A percentile compares a stretch with the other conserved stretches of the same genome.
phyloP scores from a whole-genome alignment of 805 yeast genomes.

The Myxozyma neglecta region DNA sequence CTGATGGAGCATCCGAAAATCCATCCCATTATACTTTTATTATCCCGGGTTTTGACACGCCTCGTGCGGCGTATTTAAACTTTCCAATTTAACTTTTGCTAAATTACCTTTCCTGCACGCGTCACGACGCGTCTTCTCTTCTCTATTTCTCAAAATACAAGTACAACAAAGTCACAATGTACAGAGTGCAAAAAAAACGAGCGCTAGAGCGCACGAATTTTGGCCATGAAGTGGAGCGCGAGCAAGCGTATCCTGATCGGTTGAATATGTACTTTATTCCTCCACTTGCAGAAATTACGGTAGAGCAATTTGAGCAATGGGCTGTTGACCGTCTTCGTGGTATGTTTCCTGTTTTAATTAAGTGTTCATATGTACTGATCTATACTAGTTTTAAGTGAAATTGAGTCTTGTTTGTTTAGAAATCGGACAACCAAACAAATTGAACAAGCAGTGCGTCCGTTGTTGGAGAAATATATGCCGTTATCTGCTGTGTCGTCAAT shows the following conservation, averaged over 20 bases:
- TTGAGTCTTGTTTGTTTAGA: constrained; percentile 71
- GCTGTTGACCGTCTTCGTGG: constrained; percentile 82
- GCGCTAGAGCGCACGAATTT: constrained; percentile 35
- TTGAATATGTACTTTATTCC: constrained; percentile 74
- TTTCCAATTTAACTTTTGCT: neutral
- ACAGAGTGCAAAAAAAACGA: constrained; percentile 36
- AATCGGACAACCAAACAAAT: constrained; percentile 64
- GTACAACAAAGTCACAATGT: constrained; percentile 30
- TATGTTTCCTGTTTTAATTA: neutral
- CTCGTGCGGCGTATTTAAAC: no score
- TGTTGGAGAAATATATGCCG: constrained; percentile 66
- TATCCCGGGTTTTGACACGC: no score
- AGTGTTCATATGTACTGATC: neutral
- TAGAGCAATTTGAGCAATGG: constrained; percentile 93
- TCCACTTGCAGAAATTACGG: constrained; percentile 80
- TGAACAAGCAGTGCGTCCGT: constrained; percentile 63
- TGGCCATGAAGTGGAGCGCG: constrained; percentile 42
- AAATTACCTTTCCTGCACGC: neutral
- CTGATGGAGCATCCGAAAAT: no score
- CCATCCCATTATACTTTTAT: no score
- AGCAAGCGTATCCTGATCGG: constrained; percentile 52
- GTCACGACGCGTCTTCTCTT: constrained; percentile 11
- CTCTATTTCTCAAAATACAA: neutral
- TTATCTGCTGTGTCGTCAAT: constrained; percentile 42
- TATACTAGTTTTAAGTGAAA: constrained; percentile 62